phyloP scores from a whole-genome alignment of 148 eudicot genomes.

The Diospyros kaki region DNA sequence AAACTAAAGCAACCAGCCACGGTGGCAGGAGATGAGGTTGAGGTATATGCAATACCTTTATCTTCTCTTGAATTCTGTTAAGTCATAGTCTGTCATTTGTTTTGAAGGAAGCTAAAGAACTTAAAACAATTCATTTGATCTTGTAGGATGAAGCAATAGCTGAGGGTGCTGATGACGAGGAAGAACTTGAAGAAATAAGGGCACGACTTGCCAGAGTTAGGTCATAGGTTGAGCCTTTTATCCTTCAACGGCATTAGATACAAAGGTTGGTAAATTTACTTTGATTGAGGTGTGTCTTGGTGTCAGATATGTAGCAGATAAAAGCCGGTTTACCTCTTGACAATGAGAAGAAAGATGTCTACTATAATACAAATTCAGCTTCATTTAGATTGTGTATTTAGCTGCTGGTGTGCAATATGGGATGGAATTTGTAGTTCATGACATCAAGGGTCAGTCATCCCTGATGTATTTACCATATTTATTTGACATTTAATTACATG shows the following conservation, averaged over 20 bases:
- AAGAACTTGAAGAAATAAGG: slow-evolving; percentile 88
- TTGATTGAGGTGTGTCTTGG: neutral
- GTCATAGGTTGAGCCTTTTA: slow-evolving; percentile 34
- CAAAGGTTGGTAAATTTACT: neutral
- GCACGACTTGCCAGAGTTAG: slow-evolving; percentile 90
- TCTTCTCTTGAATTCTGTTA: slow-evolving; percentile 7
- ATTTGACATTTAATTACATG: no score
- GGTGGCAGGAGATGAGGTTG: slow-evolving; percentile 31
- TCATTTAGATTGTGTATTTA: neutral
- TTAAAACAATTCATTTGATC: neutral
- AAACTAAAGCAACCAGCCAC: slow-evolving; percentile 60
- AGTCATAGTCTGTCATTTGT: neutral
- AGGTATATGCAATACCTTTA: slow-evolving; percentile 22
- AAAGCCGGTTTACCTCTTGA: slow-evolving; percentile 6
- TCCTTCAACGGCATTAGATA: neutral
- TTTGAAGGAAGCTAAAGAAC: neutral
- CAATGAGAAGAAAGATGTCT: neutral
- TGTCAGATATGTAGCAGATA: slow-evolving; percentile 6
- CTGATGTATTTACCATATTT: neutral
- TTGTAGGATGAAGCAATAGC: slow-evolving; percentile 60
- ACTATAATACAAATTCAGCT: neutral
- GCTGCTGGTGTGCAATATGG: slow-evolving; percentile 6
- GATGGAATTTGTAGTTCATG: neutral
- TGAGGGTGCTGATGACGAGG: slow-evolving; percentile 83
- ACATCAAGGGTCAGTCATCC: neutral